Conservation (phyloP, 768 basidiomycete species). For the Suillus weaverae region DNA sequence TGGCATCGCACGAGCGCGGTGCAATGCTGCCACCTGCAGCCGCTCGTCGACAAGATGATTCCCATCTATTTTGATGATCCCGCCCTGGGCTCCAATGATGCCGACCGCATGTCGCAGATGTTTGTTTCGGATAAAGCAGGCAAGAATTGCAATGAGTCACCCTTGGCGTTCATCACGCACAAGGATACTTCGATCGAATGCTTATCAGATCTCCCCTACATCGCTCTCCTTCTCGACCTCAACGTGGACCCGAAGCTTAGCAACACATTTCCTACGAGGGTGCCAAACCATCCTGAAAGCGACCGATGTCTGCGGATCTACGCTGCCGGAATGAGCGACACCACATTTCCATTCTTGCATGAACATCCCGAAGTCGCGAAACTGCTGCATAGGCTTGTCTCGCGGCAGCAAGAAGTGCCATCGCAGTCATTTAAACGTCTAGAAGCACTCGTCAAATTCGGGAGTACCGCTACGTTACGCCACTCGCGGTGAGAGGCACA, state of each 20-base stretch:
- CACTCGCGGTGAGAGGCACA: no score
- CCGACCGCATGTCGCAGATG: conserved; percentile 9
- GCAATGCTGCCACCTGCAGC: conserved; percentile 18
- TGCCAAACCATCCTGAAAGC: not conserved
- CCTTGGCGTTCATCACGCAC: not conserved
- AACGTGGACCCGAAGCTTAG: not conserved
- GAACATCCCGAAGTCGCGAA: no score
- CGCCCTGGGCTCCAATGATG: not conserved
- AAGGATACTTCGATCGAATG: not conserved
- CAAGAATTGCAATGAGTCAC: not conserved
- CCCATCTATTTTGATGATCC: conserved; percentile 15
- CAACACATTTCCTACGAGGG: not conserved
- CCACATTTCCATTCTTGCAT: not conserved
- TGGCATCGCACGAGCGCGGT: conserved; percentile 19
- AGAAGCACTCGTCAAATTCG: no score
- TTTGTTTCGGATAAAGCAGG: conserved; percentile 22
- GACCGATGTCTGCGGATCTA: not conserved
- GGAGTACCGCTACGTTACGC: no score
- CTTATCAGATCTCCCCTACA: not conserved
- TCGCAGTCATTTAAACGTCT: no score
- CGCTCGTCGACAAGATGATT: conserved; percentile 14
- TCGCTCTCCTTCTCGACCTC: conserved; percentile 4
- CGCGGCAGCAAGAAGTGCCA: no score
- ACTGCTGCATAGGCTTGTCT: no score
- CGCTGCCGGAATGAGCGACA: not conserved